A percentile compares a stretch with the other conserved stretches of the same genome.
Evolutionary conservation across 768 basidiomycete species (phyloP).

Genomic region (Podaxis carcinomalis): DNA sequence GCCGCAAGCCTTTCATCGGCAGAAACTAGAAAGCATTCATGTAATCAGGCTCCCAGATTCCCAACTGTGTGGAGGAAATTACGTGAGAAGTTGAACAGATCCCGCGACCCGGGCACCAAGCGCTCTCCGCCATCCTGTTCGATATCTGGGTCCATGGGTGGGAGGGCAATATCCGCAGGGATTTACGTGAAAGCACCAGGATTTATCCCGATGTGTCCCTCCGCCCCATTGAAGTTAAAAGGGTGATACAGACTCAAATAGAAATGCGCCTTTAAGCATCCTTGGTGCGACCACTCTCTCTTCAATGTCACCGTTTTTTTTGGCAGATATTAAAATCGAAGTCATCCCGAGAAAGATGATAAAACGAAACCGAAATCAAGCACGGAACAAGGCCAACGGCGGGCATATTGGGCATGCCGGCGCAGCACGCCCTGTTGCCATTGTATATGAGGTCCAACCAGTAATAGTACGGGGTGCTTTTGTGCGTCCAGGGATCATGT

Average conservation of each 20-base stretch:
- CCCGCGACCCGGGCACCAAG: too few relatives aligned
- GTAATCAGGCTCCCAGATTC: too few relatives aligned
- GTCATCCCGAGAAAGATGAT: not conserved
- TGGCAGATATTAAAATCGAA: not conserved
- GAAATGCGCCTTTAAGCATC: constrained; percentile 55
- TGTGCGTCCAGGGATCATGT: too few relatives aligned
- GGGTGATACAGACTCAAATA: not conserved
- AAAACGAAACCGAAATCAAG: not conserved
- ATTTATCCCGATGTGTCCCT: constrained; percentile 20
- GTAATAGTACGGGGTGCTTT: too few relatives aligned
- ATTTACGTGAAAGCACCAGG: constrained; percentile 24
- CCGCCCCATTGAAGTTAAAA: not conserved
- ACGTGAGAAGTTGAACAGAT: too few relatives aligned
- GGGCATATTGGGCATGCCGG: not conserved
- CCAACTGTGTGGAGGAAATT: too few relatives aligned
- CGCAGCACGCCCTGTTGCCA: not conserved
- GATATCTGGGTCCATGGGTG: constrained; percentile 40
- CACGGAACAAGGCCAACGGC: not conserved
- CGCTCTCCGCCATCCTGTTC: constrained; percentile 67
- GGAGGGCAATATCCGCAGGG: constrained; percentile 46
- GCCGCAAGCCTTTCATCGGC: constrained; percentile 39
- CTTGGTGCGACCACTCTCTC: constrained; percentile 74
- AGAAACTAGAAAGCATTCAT: constrained; percentile 34
- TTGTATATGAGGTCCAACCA: too few relatives aligned
- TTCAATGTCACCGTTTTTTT: constrained; percentile 22